Base-by-base conservation (phyloP, 2,329 filamentous ascomycete species). In the Nemania abortiva region DNA sequence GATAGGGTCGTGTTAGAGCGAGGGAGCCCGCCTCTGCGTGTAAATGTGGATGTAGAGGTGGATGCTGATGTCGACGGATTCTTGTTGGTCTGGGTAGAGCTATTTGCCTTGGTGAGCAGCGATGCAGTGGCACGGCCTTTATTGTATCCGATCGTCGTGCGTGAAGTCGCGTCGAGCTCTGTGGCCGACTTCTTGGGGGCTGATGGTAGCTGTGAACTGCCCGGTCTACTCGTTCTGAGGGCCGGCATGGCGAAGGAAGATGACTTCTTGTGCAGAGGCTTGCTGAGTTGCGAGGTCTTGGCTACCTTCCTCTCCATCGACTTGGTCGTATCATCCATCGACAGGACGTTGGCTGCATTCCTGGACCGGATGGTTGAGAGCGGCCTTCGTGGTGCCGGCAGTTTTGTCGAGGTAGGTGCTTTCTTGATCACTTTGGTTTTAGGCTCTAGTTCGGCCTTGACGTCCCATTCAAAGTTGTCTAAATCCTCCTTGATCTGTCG, bases 71-170 rank as follows among this genome's bases (percentile, higher is more conserved):
- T 10, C 1, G 68, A 63, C 37, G 60, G 55, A 50, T 63, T 61
- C 57, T 56, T 72, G 61, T 62, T 75, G 62, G 70, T 73, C 27
- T 70, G 74, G 37, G 70, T 64, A 49, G 73, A 37, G 24, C 49
- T 24, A 1, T n/a, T 78, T 68, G 73, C 75, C 15, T 82, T 81
- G 34, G 87, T 76, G 50, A 85, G 79, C 0, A 84, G 84, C 1
- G 84, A 85, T 4, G 86, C 83, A 4, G 83, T 83, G 49, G 83
- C 82, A 39, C 93, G 88, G 39, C 95, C 94, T 79, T 92, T 93
- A 65, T 88, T 92, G 78, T 97, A 97, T 18, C 95, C 95, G 50
- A 97, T 86, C 0, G 94, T 97, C 64, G 89, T 95, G 71, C 90
- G 89, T 1, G 94, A 97, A 6, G 89, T 90, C 6, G 88, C 88